phyloP scores from a whole-genome alignment of 192 early-diverging fungal species.

The Obelidium mucronatum region DNA sequence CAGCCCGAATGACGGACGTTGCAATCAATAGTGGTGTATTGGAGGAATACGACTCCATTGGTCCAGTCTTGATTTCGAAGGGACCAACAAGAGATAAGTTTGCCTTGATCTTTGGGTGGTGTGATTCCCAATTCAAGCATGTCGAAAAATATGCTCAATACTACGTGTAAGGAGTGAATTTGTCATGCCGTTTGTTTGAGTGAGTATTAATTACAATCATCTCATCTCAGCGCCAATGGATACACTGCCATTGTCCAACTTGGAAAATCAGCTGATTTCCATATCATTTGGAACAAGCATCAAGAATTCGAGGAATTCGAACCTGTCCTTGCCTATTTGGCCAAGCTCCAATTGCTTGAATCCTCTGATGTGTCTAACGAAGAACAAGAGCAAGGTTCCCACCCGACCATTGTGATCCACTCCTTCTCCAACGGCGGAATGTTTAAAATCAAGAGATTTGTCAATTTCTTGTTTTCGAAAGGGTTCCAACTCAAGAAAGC shows the following conservation, averaged over 20 bases:
- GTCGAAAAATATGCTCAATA: slow-evolving; percentile 27
- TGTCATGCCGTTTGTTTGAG: no score
- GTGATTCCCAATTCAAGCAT: slow-evolving; percentile 10
- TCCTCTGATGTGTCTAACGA: no score
- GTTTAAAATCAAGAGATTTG: background rate
- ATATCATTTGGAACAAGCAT: background rate
- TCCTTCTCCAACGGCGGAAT: slow-evolving; percentile 14
- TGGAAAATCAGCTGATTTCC: background rate
- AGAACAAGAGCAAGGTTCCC: background rate
- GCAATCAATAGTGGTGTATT: no score
- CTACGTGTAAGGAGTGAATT: slow-evolving; percentile 25
- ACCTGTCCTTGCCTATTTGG: slow-evolving; percentile 7
- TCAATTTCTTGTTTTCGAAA: background rate
- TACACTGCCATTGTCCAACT: slow-evolving; percentile 16
- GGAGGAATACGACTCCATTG: no score
- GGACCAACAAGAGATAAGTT: no score
- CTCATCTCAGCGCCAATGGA: no score
- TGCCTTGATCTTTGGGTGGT: slow-evolving; percentile 26
- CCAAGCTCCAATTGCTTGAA: background rate
- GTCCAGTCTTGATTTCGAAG: no score
- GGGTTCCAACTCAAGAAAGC: background rate
- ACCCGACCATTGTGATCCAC: slow-evolving; percentile 1
- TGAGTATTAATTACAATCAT: no score
- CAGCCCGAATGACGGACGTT: no score
- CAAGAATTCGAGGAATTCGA: background rate